Evolutionary conservation across 176 grass and related monocot genomes (phyloP).

Genomic region (Avena eriantha): DNA sequence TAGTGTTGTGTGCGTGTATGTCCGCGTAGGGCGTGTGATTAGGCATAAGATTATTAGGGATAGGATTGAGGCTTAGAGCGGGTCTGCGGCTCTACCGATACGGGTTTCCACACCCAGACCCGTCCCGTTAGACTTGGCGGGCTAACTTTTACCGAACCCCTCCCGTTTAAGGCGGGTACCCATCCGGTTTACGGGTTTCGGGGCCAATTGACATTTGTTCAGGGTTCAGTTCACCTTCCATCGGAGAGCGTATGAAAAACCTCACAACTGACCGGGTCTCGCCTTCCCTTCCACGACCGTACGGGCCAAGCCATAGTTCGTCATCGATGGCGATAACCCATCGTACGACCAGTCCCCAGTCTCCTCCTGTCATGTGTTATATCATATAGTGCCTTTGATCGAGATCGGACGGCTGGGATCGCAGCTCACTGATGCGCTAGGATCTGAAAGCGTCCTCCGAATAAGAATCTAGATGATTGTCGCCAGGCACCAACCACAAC

Average conservation of each 20-base stretch:
- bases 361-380: background rate
- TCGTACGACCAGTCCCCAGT: background rate
- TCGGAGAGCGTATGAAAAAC: background rate
- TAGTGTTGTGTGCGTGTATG: too few relatives aligned
- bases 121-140: too few relatives aligned
- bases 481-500: conserved; percentile 22
- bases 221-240: conserved; percentile 1
- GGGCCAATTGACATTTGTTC: too few relatives aligned
- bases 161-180: too few relatives aligned
- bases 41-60: too few relatives aligned
- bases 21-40: too few relatives aligned
- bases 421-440: background rate
- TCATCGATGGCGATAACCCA: conserved; percentile 9
- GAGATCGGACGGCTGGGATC: background rate
- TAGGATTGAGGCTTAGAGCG: too few relatives aligned
- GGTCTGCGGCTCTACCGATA: too few relatives aligned
- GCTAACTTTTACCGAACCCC: too few relatives aligned
- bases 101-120: too few relatives aligned
- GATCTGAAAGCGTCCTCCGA: background rate
- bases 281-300: background rate
- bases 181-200: too few relatives aligned
- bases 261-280: conserved; percentile 23
- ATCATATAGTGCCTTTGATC: too few relatives aligned
- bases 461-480: background rate
- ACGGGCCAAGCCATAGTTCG: background rate